Conservation (phyloP, 2,329 filamentous ascomycete genomes). For the Colletotrichum tabaci region DNA sequence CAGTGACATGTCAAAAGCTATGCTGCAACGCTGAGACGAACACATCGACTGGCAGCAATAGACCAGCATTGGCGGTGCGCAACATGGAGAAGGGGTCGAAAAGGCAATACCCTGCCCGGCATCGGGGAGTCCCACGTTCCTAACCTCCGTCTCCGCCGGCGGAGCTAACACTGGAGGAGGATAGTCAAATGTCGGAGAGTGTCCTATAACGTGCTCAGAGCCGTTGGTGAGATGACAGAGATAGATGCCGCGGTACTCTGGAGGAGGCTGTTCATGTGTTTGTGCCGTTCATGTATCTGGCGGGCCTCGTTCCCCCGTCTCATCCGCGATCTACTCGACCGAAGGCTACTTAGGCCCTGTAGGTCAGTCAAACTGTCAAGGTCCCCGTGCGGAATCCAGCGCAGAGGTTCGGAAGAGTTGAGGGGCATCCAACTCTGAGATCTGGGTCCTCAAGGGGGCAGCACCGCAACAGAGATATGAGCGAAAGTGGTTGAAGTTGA, state of each 20-base stretch:
- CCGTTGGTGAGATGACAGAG: constrained; percentile 9
- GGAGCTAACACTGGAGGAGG: constrained; percentile 24
- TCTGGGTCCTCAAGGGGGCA: neutral
- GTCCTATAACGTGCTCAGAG: neutral
- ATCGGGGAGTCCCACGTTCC: constrained; percentile 27
- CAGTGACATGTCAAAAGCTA: constrained; percentile 32
- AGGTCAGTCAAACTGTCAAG: constrained; percentile 4
- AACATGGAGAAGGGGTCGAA: constrained; percentile 17
- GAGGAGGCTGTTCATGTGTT: neutral
- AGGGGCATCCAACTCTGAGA: neutral
- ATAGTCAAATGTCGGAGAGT: constrained; percentile 9
- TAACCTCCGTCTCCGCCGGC: constrained; percentile 22
- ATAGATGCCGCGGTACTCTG: constrained; percentile 15
- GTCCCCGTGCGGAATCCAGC: constrained; percentile 4
- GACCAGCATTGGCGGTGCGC: constrained; percentile 5
- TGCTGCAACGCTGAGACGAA: constrained; percentile 14
- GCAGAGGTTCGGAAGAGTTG: constrained; percentile 1
- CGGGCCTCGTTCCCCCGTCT: neutral
- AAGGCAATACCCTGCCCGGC: constrained; percentile 12
- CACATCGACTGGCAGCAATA: constrained; percentile 16
- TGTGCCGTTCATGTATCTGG: constrained; percentile 15
- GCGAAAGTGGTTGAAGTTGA: neutral
- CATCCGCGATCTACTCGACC: neutral
- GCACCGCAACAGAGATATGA: neutral
- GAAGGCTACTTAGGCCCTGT: constrained; percentile 10